Evolutionary conservation across 257 asterid species (phyloP), one percentile per base, ranked within the genome.

Genomic region (Salvia miltiorrhiza): DNA sequence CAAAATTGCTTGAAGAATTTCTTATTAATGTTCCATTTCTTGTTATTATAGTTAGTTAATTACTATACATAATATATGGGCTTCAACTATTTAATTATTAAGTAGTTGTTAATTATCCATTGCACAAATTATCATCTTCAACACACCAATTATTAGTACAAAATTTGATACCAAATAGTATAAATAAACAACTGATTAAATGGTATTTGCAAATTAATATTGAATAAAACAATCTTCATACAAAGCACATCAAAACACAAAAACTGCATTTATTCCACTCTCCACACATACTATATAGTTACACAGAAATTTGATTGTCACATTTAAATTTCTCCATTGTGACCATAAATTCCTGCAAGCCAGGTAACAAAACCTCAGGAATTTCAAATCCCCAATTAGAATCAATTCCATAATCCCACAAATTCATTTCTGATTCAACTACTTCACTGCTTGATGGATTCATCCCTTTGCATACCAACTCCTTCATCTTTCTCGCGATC

Each of bases 321-420:
- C 40, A 2, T 41, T 49, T n/a, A 35, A 28, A 63, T 32, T n/a
- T 37, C 8, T 63, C 30, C 49, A 72, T 28, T 6, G 21, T 60
- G 40, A 41, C 14, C 44, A 37, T 48, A 7, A 47, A 45, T 17
- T 71, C 58, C 65, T 65, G 77, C 68, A 33, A 24, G 1, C 68
- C 68, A 3, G 68, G 68, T 14, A 63, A 63, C n/a, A 37, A 45
- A 11, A 55, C 56, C 26, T 63, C 67, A 19, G 64, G 35, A 12
- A 75, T 57, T 21, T 71, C 77, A 49, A 64, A 74, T 7, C 23
- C 77, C 72, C 79, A 76, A 63, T 24, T 43, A 7, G 79, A 71
- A 52, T 79, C 76, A 5, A 74, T 61, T 55, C 61, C 80, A 14
- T 63, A 79, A 52, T 85, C 88, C 83, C 79, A 85, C 52, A 71